Evolutionary conservation across 2,329 filamentous ascomycete genomes (phyloP), one percentile per base, ranked within the genome.

Genomic region (Diaporthe amygdali): DNA sequence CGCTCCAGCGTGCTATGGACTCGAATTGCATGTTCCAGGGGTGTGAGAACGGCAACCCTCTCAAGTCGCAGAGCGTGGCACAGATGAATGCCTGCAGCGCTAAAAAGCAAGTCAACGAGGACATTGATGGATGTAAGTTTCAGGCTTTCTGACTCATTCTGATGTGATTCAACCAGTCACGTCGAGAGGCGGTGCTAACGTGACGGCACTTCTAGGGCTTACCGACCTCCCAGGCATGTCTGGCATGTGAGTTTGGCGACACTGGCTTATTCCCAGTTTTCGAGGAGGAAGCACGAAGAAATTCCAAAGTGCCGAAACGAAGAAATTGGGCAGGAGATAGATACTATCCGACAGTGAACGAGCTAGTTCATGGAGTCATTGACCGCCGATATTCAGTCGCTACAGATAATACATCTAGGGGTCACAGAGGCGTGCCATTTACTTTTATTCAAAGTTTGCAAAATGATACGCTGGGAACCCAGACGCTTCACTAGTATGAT

Each of bases 11-110:
- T 15, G 78, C 76, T 63, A 79, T 79, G 78, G 77, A 79, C 71
- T 69, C 67, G 10, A 64, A 51, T 47, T 79, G 78, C 75, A 79
- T 81, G 75, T 79, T 79, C 69, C 75, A 78, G 47, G 75, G 67
- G 22, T 81, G 79, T 55, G 80, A 80, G 71, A 79, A 78, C 52
- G 77, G 78, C 12, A 64, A 74, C 8, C 76, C 79, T 47, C 74
- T 82, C 34, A 76, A 78, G 75, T 77, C 76, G 20, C 80, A 82
- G 78, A 74, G 73, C 25, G 77, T 81, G 3, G 74, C 73, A 9
- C 73, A 76, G 20, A 80, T 81, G 77, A 81, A 81, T 59, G 73
- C 75, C 70, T 82, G 80, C 72, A 55, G 55, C 1, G 78, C 80
- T 5, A 71, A 76, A 74, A 75, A 73, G 44, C 72, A 76, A 25